Evolutionary conservation across 495 filamentous ascomycete species (phyloP), one percentile per base, ranked within the genome.

Genomic region (Lepraria neglecta): DNA sequence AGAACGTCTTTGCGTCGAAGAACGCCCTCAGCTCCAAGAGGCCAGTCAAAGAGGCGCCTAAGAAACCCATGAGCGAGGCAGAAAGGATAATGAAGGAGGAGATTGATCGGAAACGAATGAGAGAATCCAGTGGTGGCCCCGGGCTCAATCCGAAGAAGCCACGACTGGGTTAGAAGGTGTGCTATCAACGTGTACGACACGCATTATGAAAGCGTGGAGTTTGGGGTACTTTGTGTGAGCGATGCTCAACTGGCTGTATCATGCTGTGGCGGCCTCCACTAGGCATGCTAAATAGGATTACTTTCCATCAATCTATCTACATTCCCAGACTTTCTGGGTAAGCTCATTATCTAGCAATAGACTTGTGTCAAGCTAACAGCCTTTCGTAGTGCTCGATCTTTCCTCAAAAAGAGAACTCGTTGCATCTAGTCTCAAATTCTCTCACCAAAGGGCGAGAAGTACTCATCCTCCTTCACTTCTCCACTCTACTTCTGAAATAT

Each of bases 31-130:
- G 77, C 3, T 75, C 78, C 14, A 88, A 87, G 75, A 88, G 88
- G 69, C 74, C 78, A 5, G 56, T 65, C 0, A 76, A 80, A 15
- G 77, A 84, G 55, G 79, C 77, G 47, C 80, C 82, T 3, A 89
- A 88, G 63, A 90, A 88, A 76, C 82, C 82, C 40, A 90, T 94
- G 81, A 89, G 86, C 63, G 88, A 94, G 71, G 87, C 87, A n/a
- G 90, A 95, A 64, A 78, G 90, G 60, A 94, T 94, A 61, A 95
- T 95, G 90, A 88, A 86, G 71, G 86, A 89, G 63, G 90, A 92
- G 66, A 79, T 88, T 68, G 86, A 92, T 66, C 77, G 80, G 42
- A 92, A 92, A 70, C 78, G 85, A 48, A 66, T 70, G 15, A 76
- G 82, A 28, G 83, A 78, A 43, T 56, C 57, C 6, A 68, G 68